phyloP scores from a whole-genome alignment of 2,329 filamentous ascomycete species.

The Stachybotrys chlorohalonatus region DNA sequence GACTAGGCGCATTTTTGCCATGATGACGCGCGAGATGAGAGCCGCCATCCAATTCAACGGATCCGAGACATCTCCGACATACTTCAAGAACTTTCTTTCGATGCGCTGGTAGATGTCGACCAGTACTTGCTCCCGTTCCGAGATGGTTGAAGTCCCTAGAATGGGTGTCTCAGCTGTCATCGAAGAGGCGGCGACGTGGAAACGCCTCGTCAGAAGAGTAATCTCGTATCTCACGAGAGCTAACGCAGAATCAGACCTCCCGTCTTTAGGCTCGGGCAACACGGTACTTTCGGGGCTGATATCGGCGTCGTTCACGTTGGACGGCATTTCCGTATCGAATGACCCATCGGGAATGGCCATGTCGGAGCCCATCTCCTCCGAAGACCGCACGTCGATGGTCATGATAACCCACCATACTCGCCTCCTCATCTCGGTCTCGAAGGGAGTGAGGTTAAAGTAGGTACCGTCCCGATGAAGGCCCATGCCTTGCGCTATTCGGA shows the following conservation, averaged over 20 bases:
- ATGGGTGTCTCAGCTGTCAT: slow-evolving; percentile 20
- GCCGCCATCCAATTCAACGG: slow-evolving; percentile 59
- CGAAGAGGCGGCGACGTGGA: slow-evolving; percentile 23
- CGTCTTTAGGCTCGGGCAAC: slow-evolving; percentile 35
- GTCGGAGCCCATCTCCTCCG: slow-evolving; percentile 43
- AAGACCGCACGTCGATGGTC: slow-evolving; percentile 43
- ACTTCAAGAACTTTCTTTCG: slow-evolving; percentile 43
- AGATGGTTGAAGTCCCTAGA: slow-evolving; percentile 17
- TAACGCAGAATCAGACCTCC: slow-evolving; percentile 43
- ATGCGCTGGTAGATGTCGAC: slow-evolving; percentile 43
- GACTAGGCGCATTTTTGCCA: slow-evolving; percentile 71
- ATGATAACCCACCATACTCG: slow-evolving; percentile 54
- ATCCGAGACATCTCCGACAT: slow-evolving; percentile 38
- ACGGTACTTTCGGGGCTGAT: slow-evolving; percentile 37
- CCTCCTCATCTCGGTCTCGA: slow-evolving; percentile 51
- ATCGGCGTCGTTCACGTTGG: slow-evolving; percentile 41
- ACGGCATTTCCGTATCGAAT: slow-evolving; percentile 39
- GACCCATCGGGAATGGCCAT: slow-evolving; percentile 29
- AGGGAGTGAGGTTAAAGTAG: slow-evolving; percentile 42
- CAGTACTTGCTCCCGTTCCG: slow-evolving; percentile 34
- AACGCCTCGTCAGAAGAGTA: slow-evolving; percentile 25
- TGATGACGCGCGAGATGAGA: slow-evolving; percentile 60
- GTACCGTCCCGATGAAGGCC: slow-evolving; percentile 50
- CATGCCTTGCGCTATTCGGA: slow-evolving; percentile 51
- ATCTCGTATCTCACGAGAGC: slow-evolving; percentile 43